Evolutionary conservation across 768 basidiomycete species (phyloP), one percentile per base, ranked within the genome.

Genomic region (Russula foetens): DNA sequence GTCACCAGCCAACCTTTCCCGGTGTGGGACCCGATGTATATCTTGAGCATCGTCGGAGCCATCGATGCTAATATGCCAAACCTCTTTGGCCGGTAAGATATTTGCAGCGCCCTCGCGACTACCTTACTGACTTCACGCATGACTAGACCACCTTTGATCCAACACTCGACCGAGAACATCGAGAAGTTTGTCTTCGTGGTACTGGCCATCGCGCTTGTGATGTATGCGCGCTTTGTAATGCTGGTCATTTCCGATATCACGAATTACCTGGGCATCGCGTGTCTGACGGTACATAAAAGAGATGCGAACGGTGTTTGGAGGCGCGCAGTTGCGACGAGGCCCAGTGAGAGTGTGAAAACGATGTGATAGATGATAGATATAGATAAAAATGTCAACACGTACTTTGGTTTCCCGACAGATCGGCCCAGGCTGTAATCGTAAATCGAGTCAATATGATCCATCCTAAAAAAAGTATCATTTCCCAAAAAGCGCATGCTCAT

Each of bases 261-360:
- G 58, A 83, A 93, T 61, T 88, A 87, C 73, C 80, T 96, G 63
- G 96, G 96, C 14, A 92, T 97, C 67, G 96, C 92, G 1, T 98
- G 93, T 75, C 93, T 97, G 69, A 92, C 90, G 17, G 93, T 97
- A 47, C 78, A 85, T 56, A 94, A 90, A 76, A 90, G 84, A 79
- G 91, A 92, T 65, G 75, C 75, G 39, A 71, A 79, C 48, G 88
- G 88, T 12, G 74, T 79, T 19, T 90, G 88, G 88, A 70, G 72
- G 54, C 66, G 72, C 38, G 72, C 74, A 15, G 58, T 64, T 7
- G 69, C 65, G 38, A 59, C 63, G 15, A 65, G 61, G 49, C 51
- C 47, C 21, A 67, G 66, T 57, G 66, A 61, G 47, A 67, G 66
- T 57, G 66, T 60, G 47, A 65, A 61, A 35, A 39, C 17, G 28